Evolutionary conservation across 106 monocot species (phyloP), one percentile per base, ranked within the genome.

Genomic region (Allium cepa): DNA sequence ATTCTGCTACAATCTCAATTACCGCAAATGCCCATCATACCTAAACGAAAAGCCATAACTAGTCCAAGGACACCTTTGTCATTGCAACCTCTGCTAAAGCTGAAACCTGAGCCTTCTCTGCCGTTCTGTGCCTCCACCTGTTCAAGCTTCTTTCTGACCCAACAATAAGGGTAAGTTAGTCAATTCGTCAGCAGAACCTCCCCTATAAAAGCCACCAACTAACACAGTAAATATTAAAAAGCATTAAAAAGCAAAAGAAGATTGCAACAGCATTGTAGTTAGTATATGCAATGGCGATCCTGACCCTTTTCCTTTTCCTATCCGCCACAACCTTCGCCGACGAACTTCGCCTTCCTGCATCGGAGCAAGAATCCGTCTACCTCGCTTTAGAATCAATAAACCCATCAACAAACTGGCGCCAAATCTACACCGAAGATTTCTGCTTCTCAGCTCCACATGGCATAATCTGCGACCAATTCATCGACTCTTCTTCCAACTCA

Each of bases 371-470:
- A 58, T 77, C 83, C 1, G 81, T 61, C 2, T 90, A 86, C 79
- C 64, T 28, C 26, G 80, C 75, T 1, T 79, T 90, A 16, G 81
- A 90, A 57, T 67, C 83, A 12, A 74, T 90, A 72, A 73, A 84
- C 58, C 75, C 90, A 2, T 26, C 5, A 8, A 47, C 79, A 53
- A 56, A 59, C 27, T 90, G 90, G 90, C 83, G 83, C 15, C 55
- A 45, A 22, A 71, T 83, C 75, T 90, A 79, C 65, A 76, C 90
- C 63, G 86, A 81, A 66, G 90, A 90, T 64, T 81, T 90, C 56
- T 90, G 90, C 79, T 59, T 83, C 78, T 76, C 78, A 26, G 90
- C 83, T 2, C 90, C 90, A 59, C 90, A 90, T 72, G 90, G 90
- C 67, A 15, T 90, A 65, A 76, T 86, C 57, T 90, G 90, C 76